Conservation (phyloP, 192 early-diverging fungal genomes). For the Backusella westeae region DNA sequence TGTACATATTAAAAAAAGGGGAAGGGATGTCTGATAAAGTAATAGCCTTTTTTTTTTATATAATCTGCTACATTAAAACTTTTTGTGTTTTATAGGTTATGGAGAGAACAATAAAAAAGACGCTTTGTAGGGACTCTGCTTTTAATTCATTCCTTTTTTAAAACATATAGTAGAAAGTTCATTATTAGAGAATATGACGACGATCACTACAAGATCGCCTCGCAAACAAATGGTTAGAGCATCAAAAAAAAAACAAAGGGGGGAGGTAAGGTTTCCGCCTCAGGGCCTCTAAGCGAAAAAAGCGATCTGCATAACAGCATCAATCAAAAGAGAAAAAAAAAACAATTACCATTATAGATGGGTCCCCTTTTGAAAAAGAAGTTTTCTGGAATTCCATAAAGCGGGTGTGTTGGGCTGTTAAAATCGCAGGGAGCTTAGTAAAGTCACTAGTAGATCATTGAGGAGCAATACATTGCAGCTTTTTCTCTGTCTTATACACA, state of each 20-base stretch:
- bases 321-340: no score
- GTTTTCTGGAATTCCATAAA: slow-evolving; percentile 4
- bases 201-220: background rate
- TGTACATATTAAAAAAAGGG: background rate
- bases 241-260: background rate
- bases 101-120: background rate
- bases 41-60: background rate
- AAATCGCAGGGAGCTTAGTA: background rate
- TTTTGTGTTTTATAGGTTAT: background rate
- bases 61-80: no score
- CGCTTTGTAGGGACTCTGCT: background rate
- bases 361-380: slow-evolving; percentile 1
- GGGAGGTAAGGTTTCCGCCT: background rate
- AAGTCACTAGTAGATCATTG: background rate
- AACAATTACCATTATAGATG: background rate
- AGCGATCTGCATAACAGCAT: background rate
- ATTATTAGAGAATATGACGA: no score
- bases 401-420: background rate
- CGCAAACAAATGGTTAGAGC: background rate
- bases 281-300: background rate
- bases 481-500: background rate
- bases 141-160: background rate
- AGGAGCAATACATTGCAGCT: slow-evolving; percentile 6
- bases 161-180: background rate
- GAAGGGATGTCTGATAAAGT: background rate